phyloP scores from a whole-genome alignment of 2,329 filamentous ascomycete species.

The Westerdykella sp. region DNA sequence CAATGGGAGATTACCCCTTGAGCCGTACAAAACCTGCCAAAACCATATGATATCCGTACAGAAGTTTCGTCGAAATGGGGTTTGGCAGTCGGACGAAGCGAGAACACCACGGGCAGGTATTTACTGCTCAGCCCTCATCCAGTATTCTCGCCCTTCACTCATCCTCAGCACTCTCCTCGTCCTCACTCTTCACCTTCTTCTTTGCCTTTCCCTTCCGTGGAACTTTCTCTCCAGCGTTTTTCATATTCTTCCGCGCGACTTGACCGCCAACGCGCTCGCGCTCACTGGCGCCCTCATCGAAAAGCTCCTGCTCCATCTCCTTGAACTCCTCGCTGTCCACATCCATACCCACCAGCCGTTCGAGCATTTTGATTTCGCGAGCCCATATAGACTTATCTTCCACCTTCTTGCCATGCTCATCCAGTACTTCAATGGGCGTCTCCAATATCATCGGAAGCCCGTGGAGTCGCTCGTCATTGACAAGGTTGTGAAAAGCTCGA shows the following conservation, averaged over 20 bases:
- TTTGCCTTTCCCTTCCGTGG: constrained; percentile 36
- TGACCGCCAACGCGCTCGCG: constrained; percentile 70
- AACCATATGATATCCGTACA: too few relatives aligned
- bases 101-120: too few relatives aligned
- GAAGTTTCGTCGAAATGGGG: too few relatives aligned
- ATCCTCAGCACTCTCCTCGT: background rate
- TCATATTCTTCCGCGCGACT: constrained; percentile 56
- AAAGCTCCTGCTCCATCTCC: constrained; percentile 57
- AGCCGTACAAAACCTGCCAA: too few relatives aligned
- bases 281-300: constrained; percentile 63
- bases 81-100: too few relatives aligned
- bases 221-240: constrained; percentile 35
- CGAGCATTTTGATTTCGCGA: constrained; percentile 87
- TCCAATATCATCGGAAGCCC: constrained; percentile 87
- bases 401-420: constrained; percentile 54
- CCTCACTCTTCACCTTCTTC: constrained; percentile 21
- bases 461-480: constrained; percentile 73
- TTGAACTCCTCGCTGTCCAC: constrained; percentile 66
- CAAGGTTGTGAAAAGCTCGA: constrained; percentile 80
- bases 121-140: too few relatives aligned
- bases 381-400: constrained; percentile 87
- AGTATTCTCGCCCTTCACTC: too few relatives aligned
- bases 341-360: constrained; percentile 81
- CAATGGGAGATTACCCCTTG: too few relatives aligned
- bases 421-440: constrained; percentile 78